These are phyloP conservation scores for Cicer chorassanicum DNA, from an alignment of 306 rosid species.

Conservation along the genomic window DNA sequence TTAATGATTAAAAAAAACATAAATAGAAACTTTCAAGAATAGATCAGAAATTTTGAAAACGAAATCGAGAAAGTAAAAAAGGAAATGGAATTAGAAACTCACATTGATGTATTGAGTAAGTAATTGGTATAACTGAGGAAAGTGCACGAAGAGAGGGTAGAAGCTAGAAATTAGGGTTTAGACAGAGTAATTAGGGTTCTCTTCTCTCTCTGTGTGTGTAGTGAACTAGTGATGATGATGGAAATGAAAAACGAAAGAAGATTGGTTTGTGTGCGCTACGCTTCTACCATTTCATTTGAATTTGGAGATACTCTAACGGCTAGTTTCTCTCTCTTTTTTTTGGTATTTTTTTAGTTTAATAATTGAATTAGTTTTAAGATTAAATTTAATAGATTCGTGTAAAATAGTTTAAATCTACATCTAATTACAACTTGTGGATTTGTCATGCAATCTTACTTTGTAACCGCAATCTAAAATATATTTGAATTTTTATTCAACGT, in stretches of 20 bases:
- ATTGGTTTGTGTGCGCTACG: constrained; percentile 40
- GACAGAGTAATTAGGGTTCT: constrained; percentile 12
- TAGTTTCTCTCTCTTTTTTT: constrained; percentile 54
- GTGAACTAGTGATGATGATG: constrained; percentile 1
- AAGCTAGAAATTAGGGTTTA: constrained; percentile 44
- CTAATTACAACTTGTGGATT: too few species aligned
- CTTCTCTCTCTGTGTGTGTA: constrained; percentile 10
- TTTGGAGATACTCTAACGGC: constrained; percentile 70
- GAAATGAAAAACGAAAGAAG: constrained; percentile 40
- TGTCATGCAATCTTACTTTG: too few species aligned
- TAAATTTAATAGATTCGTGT: neutral
- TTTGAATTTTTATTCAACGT: too few species aligned
- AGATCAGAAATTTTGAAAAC: neutral
- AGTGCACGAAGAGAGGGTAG: neutral
- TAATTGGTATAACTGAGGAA: constrained; percentile 25
- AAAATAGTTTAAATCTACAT: too few species aligned
- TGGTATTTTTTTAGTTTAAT: neutral
- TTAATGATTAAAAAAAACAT: neutral
- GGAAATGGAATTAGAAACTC: constrained; percentile 43
- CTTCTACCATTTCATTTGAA: constrained; percentile 59
- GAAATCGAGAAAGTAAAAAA: constrained; percentile 13
- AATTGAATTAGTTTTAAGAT: constrained; percentile 10
- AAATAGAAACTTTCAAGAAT: constrained; percentile 37
- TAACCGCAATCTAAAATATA: too few species aligned
- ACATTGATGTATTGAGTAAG: constrained; percentile 43